Base-by-base conservation (phyloP, 176 grass and related monocot species). In the Ampelocalamus luodianensis region DNA sequence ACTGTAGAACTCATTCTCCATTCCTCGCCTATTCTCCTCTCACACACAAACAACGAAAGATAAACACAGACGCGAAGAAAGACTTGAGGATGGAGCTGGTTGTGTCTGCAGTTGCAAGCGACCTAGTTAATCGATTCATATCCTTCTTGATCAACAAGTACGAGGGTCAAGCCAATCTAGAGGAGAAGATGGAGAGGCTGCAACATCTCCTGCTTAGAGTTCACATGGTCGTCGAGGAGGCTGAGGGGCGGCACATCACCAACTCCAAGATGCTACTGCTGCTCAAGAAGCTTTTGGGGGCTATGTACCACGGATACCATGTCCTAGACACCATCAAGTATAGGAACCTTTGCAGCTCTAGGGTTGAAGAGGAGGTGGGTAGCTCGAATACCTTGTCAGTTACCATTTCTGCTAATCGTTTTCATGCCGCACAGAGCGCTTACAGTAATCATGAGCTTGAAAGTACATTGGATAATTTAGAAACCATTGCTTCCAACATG, bases 161-260 rank as follows among this genome's bases (percentile, higher is more conserved):
- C n/a, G 11, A 44, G 56, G 22, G 4, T 7, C 44, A 56, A 34
- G 12, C n/a, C 26, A 70, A 72, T 20, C 8, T 72, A 13, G 8
- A 78, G 12, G n/a, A 70, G 45, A 83, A 79, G 55, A 53, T 54
- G 66, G 65, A 72, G 77, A 88, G 65, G 74, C 65, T 83, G 23
- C 43, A 88, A 36, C 53, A 83, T 42, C 55, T 88, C 24, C 65
- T 88, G 9, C 38, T 43, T 26, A 83, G 74, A 40, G 80, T 50
- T 82, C 79, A 88, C 56, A 88, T 71, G 79, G 49, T 88, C 5
- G 53, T 77, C 2, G 66, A 88, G 66, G 80, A 88, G 66, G 44
- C 80, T 2, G 80, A 78, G 17, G 46, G n/a, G 1, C 23, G 87
- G 48, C 23, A 66, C 38, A 79, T 89, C 76, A 84, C 81, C 32